These are phyloP conservation scores for Platanus orientalis DNA, from an alignment of 164 flowering plant genomes.

Conservation along the genomic window DNA sequence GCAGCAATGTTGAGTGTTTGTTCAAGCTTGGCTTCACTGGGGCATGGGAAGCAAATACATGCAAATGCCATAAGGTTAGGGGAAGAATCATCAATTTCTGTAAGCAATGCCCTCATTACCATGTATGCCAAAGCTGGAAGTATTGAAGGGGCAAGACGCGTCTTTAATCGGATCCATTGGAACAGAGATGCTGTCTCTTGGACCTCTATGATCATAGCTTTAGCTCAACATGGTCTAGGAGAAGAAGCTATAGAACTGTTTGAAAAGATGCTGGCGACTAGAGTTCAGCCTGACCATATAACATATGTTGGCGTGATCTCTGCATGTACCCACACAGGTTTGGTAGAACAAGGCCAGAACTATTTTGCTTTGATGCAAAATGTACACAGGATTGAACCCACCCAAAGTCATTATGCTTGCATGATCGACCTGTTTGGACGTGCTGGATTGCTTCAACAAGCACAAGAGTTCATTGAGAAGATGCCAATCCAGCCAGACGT, in stretches of 20 bases:
- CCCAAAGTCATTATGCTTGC: slow-evolving; percentile 71
- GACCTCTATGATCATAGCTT: slow-evolving; percentile 96
- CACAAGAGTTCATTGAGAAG: slow-evolving; percentile 48
- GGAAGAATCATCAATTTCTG: slow-evolving; percentile 63
- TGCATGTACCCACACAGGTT: slow-evolving; percentile 77
- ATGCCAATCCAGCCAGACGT: slow-evolving; percentile 85
- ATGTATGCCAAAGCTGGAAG: slow-evolving; percentile 85
- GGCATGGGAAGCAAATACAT: no score
- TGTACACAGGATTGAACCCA: slow-evolving; percentile 57
- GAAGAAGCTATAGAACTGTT: no score
- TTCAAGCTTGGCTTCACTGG: no score
- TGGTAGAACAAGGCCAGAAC: slow-evolving; percentile 54
- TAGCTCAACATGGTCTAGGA: no score
- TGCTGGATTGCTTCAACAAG: slow-evolving; percentile 27
- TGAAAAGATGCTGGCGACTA: no score
- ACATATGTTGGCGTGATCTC: slow-evolving; percentile 87
- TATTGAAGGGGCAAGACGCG: slow-evolving; percentile 43
- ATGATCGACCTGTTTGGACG: slow-evolving; percentile 72
- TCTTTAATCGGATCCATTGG: slow-evolving; percentile 37
- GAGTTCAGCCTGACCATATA: slow-evolving; percentile 74
- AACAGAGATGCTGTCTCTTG: slow-evolving; percentile 70
- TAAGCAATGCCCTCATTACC: slow-evolving; percentile 63
- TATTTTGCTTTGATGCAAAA: slow-evolving; percentile 54
- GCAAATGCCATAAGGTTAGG: no score
- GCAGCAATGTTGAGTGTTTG: no score